phyloP scores from a whole-genome alignment of 1,284 basidiomycete species.

The Pascua guehoae region DNA sequence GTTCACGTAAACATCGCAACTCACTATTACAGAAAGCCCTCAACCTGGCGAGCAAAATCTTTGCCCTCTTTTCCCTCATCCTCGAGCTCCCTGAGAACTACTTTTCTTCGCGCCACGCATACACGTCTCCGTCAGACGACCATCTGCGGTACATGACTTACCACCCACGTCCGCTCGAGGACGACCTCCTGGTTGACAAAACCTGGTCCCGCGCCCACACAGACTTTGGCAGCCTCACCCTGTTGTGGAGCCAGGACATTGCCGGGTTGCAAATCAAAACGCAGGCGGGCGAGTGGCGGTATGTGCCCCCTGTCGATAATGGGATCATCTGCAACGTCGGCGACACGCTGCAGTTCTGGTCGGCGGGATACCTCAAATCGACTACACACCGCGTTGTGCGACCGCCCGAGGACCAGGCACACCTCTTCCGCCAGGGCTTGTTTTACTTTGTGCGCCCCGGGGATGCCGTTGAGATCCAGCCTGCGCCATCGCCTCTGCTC shows the following conservation, averaged over 20 bases:
- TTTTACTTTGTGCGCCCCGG: constrained; percentile 36
- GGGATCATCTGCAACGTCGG: constrained; percentile 37
- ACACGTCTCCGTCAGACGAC: constrained; percentile 29
- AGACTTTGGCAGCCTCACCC: constrained; percentile 32
- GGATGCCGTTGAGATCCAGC: constrained; percentile 28
- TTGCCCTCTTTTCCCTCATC: constrained; percentile 33
- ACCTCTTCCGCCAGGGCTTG: constrained; percentile 30
- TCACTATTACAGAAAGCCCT: constrained; percentile 3
- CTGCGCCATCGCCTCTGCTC: constrained; percentile 26
- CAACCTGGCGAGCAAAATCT: constrained; percentile 20
- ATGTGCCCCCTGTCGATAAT: constrained; percentile 29
- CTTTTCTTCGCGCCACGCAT: constrained; percentile 35
- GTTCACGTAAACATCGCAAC: no score
- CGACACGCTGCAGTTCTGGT: constrained; percentile 37
- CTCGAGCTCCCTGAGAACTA: constrained; percentile 40
- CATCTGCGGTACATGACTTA: constrained; percentile 39
- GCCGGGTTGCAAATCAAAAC: constrained; percentile 37
- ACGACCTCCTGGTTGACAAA: constrained; percentile 28
- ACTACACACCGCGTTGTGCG: constrained; percentile 31
- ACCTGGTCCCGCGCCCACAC: constrained; percentile 35
- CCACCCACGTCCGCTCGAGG: constrained; percentile 30
- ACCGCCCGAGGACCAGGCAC: constrained; percentile 33
- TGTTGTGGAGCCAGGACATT: constrained; percentile 35
- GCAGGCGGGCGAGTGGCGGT: constrained; percentile 25
- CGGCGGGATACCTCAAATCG: constrained; percentile 31